phyloP scores from a whole-genome alignment of 805 yeast species.

The Sungouiozyma intestinalis region DNA sequence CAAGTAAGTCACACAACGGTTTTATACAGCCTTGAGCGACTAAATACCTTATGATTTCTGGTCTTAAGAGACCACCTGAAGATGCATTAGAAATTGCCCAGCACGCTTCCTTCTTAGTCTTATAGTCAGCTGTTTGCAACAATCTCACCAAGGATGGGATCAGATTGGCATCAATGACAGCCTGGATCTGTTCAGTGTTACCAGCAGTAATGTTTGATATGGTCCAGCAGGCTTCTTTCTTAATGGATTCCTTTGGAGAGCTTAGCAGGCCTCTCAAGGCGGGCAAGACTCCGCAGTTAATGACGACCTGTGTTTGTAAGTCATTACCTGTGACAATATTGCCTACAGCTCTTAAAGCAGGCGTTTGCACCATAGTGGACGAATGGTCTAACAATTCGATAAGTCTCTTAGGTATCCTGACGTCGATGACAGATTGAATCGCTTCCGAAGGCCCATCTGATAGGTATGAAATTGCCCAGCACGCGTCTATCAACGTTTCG shows the following conservation, averaged over 20 bases:
- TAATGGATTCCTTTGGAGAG: slow-evolving; percentile 82
- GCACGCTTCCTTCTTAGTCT: slow-evolving; percentile 96
- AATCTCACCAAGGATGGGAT: slow-evolving; percentile 82
- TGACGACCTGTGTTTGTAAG: slow-evolving; percentile 86
- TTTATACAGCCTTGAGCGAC: slow-evolving; percentile 94
- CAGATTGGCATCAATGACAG: slow-evolving; percentile 89
- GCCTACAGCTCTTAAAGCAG: slow-evolving; percentile 95
- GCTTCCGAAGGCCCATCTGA: slow-evolving; percentile 90
- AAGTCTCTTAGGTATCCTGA: slow-evolving; percentile 85
- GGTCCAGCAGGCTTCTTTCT: slow-evolving; percentile 99
- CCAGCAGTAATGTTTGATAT: slow-evolving; percentile 98
- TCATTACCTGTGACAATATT: slow-evolving; percentile 97
- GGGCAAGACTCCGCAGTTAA: slow-evolving; percentile 83
- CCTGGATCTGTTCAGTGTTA: slow-evolving; percentile 88
- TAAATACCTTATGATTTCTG: slow-evolving; percentile 87
- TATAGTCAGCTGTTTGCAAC: slow-evolving; percentile 78
- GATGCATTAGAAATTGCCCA: slow-evolving; percentile 99
- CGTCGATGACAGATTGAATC: slow-evolving; percentile 94
- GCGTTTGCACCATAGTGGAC: slow-evolving; percentile 84
- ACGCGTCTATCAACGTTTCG: slow-evolving; percentile 92
- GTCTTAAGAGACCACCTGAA: slow-evolving; percentile 84
- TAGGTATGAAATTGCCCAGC: slow-evolving; percentile 96
- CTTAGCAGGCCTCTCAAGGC: slow-evolving; percentile 72
- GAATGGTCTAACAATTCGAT: slow-evolving; percentile 84
- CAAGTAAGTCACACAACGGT: slow-evolving; percentile 87